Evolutionary conservation across 768 basidiomycete genomes (phyloP).

Genomic region (Suillus clintonianus): DNA sequence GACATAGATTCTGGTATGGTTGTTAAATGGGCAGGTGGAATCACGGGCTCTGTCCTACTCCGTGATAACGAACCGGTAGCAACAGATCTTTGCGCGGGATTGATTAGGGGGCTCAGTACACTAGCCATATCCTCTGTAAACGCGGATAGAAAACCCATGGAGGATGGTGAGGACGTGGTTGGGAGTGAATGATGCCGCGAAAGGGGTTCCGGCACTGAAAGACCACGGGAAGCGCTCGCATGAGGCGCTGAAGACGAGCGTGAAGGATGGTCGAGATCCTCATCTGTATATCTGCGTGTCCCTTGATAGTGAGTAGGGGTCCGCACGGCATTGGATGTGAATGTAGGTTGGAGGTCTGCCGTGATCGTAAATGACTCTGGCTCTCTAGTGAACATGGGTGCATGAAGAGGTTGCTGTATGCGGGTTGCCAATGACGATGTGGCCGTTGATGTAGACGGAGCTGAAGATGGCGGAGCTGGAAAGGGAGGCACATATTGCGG

Average conservation of each 20-base stretch:
- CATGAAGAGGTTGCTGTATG: slow-evolving; percentile 8
- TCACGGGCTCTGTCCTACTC: slow-evolving; percentile 31
- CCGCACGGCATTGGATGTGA: slow-evolving; percentile 67
- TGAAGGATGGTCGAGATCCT: slow-evolving; percentile 12
- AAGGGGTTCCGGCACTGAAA: slow-evolving; percentile 20
- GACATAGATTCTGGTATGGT: slow-evolving; percentile 28
- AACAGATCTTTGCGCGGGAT: slow-evolving; percentile 18
- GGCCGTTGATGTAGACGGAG: slow-evolving; percentile 6
- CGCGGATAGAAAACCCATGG: slow-evolving; percentile 19
- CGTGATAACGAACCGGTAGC: slow-evolving; percentile 16
- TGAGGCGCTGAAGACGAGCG: slow-evolving; percentile 26
- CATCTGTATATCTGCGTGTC: slow-evolving; percentile 27
- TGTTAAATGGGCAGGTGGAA: slow-evolving; percentile 18
- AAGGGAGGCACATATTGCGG: slow-evolving; percentile 24
- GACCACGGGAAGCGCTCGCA: slow-evolving; percentile 16
- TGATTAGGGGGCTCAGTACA: slow-evolving; percentile 18
- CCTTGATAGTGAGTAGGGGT: slow-evolving; percentile 62
- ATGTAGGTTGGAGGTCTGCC: slow-evolving; percentile 63
- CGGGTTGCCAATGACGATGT: slow-evolving; percentile 14
- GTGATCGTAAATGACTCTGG: slow-evolving; percentile 52
- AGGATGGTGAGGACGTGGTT: slow-evolving; percentile 15
- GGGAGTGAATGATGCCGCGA: slow-evolving; percentile 29
- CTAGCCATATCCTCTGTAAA: slow-evolving; percentile 29
- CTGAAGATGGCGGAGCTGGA: slow-evolving; percentile 29
- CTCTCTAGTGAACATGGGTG: slow-evolving; percentile 20